Percentiles rank a stretch among this genome's conserved stretches.
Evolutionary conservation across 2,329 filamentous ascomycete species (phyloP).

Genomic region (Scedosporium minutisporum): DNA sequence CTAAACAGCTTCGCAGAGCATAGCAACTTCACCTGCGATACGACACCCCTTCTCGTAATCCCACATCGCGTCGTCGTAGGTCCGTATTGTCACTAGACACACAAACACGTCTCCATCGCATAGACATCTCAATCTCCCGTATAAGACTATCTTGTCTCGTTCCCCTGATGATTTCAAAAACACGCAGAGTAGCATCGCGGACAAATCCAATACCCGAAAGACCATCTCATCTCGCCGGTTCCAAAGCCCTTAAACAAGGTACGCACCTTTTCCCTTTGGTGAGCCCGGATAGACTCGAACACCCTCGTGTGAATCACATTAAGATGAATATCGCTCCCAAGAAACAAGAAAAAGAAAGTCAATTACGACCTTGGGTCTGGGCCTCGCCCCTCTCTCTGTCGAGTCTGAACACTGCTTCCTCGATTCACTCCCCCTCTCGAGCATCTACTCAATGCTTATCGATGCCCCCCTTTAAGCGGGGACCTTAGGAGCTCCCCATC

Average conservation of each 20-base stretch:
- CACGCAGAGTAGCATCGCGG: neutral
- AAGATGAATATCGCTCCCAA: neutral
- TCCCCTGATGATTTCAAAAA: neutral
- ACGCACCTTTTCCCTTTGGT: neutral
- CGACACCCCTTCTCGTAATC: too few species aligned
- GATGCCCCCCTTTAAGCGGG: neutral
- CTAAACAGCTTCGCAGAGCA: too few species aligned
- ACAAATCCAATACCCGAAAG: neutral
- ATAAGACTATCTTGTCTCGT: neutral
- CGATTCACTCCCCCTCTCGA: neutral
- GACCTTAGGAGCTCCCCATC: neutral
- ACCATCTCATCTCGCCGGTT: neutral
- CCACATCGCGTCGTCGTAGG: too few species aligned
- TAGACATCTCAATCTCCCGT: too few species aligned
- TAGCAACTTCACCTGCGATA: too few species aligned
- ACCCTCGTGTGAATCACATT: neutral
- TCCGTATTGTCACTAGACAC: too few species aligned
- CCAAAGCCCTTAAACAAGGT: neutral
- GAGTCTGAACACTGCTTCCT: neutral
- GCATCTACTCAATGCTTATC: too few species aligned
- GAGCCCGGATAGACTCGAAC: neutral
- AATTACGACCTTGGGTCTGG: neutral
- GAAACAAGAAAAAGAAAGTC: neutral
- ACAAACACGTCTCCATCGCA: too few species aligned
- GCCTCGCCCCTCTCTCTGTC: neutral